Conservation (phyloP, 208 protist genomes). For the Leishmania gerbilli region DNA sequence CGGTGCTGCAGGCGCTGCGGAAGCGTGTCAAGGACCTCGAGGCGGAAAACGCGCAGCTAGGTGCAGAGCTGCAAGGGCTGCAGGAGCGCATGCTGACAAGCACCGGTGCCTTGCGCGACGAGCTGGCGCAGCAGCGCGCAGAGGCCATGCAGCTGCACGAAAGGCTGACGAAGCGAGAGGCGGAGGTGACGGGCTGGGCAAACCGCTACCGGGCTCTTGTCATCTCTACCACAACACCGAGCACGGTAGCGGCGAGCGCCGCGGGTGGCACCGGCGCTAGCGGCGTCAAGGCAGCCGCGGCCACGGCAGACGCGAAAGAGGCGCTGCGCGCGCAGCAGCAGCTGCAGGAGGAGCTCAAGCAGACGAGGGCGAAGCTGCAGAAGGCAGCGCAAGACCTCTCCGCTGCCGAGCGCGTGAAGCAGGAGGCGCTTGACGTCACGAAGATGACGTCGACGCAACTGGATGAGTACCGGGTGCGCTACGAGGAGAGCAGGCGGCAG, state of each 20-base stretch:
- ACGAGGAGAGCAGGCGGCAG: constrained; percentile 38
- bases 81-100: constrained; percentile 56
- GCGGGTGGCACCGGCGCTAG: neutral
- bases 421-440: constrained; percentile 32
- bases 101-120: constrained; percentile 62
- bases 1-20: constrained; percentile 42
- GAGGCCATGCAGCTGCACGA: constrained; percentile 56
- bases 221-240: constrained; percentile 18
- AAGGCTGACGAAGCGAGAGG: constrained; percentile 36
- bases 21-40: constrained; percentile 53
- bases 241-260: neutral
- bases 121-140: constrained; percentile 49
- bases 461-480: constrained; percentile 48
- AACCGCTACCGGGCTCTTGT: constrained; percentile 37
- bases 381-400: constrained; percentile 18
- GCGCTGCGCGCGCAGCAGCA: constrained; percentile 9
- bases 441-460: constrained; percentile 11
- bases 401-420: constrained; percentile 23
- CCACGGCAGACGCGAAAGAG: constrained; percentile 10
- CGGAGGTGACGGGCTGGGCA: constrained; percentile 39
- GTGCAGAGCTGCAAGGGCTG: constrained; percentile 47
- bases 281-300: neutral
- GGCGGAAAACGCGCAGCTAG: constrained; percentile 44
- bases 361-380: constrained; percentile 27
- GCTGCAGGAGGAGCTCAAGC: constrained; percentile 30